Evolutionary conservation across 116 monocot species (phyloP).

Genomic region (Dioscorea cayenensis): DNA sequence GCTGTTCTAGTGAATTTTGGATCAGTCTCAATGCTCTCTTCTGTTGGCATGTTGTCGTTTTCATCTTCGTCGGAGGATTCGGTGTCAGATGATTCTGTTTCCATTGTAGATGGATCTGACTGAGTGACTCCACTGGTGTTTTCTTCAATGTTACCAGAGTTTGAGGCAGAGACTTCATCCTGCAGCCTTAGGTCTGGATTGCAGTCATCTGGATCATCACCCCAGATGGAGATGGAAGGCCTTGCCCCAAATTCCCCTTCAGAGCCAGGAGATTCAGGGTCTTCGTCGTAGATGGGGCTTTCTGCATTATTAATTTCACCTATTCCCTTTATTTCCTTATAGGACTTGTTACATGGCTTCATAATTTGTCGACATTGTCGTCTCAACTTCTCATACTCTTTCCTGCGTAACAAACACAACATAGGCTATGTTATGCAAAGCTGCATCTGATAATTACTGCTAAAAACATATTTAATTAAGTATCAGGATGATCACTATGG

Average conservation of each 20-base stretch:
- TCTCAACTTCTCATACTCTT: conserved; percentile 47
- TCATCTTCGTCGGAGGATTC: conserved; percentile 31
- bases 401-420: conserved; percentile 23
- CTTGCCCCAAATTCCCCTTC: conserved; percentile 9
- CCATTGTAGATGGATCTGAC: conserved; percentile 7
- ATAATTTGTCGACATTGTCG: conserved; percentile 18
- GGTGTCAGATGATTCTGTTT: conserved; percentile 19
- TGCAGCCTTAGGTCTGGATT: background rate
- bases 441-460: background rate
- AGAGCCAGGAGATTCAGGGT: conserved; percentile 17
- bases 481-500: too few relatives aligned
- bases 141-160: conserved; percentile 11
- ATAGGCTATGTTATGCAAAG: background rate
- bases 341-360: conserved; percentile 12
- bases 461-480: background rate
- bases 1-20: conserved; percentile 5
- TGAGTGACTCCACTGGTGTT: conserved; percentile 15
- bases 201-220: background rate
- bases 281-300: conserved; percentile 8
- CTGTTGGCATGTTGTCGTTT: conserved; percentile 11
- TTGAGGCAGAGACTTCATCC: conserved; percentile 4
- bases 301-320: conserved; percentile 10
- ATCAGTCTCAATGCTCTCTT: conserved; percentile 16
- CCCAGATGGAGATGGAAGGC: conserved; percentile 11
- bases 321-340: conserved; percentile 16